phyloP scores from a whole-genome alignment of 1,284 basidiomycete species.

The Moesziomyces antarcticus region DNA sequence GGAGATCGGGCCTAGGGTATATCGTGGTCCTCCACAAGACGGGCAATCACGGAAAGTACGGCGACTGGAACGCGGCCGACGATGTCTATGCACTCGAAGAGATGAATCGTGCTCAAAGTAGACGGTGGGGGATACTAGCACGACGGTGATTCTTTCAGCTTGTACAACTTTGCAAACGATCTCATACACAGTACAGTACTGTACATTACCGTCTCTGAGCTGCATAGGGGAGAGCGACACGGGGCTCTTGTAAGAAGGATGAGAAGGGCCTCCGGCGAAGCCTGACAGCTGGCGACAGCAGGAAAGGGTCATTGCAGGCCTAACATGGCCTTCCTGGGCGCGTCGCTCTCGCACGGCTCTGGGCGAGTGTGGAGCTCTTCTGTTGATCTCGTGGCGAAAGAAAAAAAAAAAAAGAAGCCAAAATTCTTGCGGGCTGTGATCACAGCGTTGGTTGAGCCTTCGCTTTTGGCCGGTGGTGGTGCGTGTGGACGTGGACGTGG shows the following conservation, averaged over 20 bases:
- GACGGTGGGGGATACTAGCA: not conserved
- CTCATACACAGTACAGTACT: too few species aligned
- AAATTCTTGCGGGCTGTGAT: not conserved
- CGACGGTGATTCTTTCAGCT: too few species aligned
- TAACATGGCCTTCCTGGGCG: too few species aligned
- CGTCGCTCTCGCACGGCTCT: not conserved
- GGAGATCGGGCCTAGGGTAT: conserved; percentile 1
- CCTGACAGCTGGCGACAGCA: too few species aligned
- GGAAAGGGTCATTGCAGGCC: too few species aligned
- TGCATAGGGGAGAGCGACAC: too few species aligned
- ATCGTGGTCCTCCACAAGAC: conserved; percentile 1
- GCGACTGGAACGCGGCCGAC: not conserved
- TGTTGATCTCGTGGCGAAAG: not conserved
- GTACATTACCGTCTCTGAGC: too few species aligned
- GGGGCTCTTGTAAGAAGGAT: too few species aligned
- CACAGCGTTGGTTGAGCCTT: not conserved
- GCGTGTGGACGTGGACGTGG: too few species aligned
- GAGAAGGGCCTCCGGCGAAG: too few species aligned
- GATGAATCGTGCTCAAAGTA: not conserved
- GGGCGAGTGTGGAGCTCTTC: not conserved
- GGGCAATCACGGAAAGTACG: not conserved
- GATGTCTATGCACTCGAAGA: not conserved
- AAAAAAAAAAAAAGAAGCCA: not conserved
- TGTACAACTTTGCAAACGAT: too few species aligned
- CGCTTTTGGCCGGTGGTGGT: too few species aligned